phyloP scores from a whole-genome alignment of 345 rosid species.

The Raphanus raphanistrum region DNA sequence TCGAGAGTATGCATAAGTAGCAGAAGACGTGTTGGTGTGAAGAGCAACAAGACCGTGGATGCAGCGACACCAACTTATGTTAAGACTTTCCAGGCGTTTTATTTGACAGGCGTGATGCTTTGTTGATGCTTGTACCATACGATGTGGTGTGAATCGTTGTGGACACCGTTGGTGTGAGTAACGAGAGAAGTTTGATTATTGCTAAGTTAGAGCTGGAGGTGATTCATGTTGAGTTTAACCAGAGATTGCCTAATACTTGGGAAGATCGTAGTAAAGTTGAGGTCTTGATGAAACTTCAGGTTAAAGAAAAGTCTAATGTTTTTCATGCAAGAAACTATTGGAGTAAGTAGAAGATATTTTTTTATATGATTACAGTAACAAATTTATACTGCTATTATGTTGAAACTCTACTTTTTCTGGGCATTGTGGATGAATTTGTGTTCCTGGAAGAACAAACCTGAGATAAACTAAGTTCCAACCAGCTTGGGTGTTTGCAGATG shows the following conservation, averaged over 20 bases:
- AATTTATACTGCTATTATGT: not conserved
- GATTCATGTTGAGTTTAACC: no score
- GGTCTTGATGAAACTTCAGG: slow-evolving; percentile 80
- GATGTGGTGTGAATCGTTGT: no score
- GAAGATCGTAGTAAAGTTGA: slow-evolving; percentile 68
- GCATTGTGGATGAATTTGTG: slow-evolving; percentile 78
- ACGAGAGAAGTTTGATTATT: no score
- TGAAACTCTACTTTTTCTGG: slow-evolving; percentile 42
- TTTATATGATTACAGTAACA: not conserved
- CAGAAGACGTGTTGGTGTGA: no score
- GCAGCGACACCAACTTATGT: no score
- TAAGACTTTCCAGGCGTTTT: no score
- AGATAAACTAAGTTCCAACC: slow-evolving; percentile 58
- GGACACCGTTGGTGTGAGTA: no score
- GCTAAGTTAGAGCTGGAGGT: no score
- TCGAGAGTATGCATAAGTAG: no score
- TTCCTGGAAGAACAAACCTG: slow-evolving; percentile 72
- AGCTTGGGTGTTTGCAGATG: slow-evolving; percentile 92
- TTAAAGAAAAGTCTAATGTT: slow-evolving; percentile 48
- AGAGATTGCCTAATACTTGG: slow-evolving; percentile 66
- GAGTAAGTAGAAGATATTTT: slow-evolving; percentile 44
- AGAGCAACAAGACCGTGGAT: no score
- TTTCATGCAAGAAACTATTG: slow-evolving; percentile 89
- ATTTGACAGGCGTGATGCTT: no score
- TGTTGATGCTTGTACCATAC: no score